These are phyloP conservation scores for Ustilago loliicola DNA, from an alignment of 1,284 basidiomycete genomes.

Conservation along the genomic window DNA sequence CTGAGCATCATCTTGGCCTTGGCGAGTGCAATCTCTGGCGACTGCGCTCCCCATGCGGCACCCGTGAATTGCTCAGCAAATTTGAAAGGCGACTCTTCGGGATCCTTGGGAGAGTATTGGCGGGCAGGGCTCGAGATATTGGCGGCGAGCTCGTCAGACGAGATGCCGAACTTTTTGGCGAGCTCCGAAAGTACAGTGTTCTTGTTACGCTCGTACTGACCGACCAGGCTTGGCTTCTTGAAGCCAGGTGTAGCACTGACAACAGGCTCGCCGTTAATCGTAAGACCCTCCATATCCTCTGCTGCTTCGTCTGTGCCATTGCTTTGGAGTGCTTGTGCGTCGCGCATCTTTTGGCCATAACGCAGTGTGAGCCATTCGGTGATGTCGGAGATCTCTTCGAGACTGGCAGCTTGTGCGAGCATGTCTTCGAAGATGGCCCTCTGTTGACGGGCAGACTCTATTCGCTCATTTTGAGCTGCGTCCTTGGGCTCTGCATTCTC, in stretches of 20 bases:
- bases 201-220: slow-evolving; percentile 86
- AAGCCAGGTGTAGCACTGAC: slow-evolving; percentile 72
- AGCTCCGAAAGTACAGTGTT: slow-evolving; percentile 81
- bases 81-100: slow-evolving; percentile 44
- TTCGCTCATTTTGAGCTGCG: slow-evolving; percentile 7
- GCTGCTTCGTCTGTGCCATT: slow-evolving; percentile 78
- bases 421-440: slow-evolving; percentile 55
- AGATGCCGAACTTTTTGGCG: slow-evolving; percentile 84
- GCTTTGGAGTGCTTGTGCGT: slow-evolving; percentile 73
- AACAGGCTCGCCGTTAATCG: slow-evolving; percentile 31
- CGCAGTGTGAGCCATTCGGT: slow-evolving; percentile 91
- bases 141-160: slow-evolving; percentile 81
- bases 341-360: slow-evolving; percentile 74
- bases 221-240: slow-evolving; percentile 87
- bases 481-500: slow-evolving; percentile 72
- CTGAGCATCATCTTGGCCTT: slow-evolving; percentile 85
- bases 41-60: slow-evolving; percentile 44
- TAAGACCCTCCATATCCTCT: slow-evolving; percentile 70
- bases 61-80: slow-evolving; percentile 67
- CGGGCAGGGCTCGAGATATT: slow-evolving; percentile 79
- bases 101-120: slow-evolving; percentile 77
- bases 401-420: slow-evolving; percentile 72
- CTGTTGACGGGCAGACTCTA: slow-evolving; percentile 26
- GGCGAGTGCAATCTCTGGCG: slow-evolving; percentile 56
- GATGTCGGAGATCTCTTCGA: slow-evolving; percentile 91